Percentiles rank a stretch among this genome's conserved stretches.
These are phyloP conservation scores for Sarcomyxa edulis DNA, from an alignment of 768 basidiomycete species.

Conservation along the genomic window DNA sequence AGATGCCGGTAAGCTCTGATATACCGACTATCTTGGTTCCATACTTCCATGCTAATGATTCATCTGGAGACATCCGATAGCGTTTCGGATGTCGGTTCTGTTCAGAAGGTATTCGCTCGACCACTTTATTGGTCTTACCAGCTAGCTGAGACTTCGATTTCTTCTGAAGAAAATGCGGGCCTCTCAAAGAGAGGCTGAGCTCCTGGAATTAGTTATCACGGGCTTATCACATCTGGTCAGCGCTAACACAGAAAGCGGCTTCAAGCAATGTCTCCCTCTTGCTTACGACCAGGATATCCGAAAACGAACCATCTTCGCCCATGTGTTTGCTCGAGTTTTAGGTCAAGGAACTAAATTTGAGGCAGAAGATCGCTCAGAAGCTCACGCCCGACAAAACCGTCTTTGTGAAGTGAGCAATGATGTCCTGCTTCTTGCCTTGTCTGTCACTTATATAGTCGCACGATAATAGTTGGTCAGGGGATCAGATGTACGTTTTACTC, in stretches of 20 bases:
- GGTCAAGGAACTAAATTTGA: conserved; percentile 77
- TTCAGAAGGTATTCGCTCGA: conserved; percentile 36
- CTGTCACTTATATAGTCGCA: neutral
- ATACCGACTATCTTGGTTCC: neutral
- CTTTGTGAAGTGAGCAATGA: conserved; percentile 49
- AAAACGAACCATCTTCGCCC: conserved; percentile 76
- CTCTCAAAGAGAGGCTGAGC: conserved; percentile 50
- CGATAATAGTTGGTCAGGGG: conserved; percentile 59
- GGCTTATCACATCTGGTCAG: conserved; percentile 78
- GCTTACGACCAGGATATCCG: conserved; percentile 69
- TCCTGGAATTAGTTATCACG: conserved; percentile 73
- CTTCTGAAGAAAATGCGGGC: conserved; percentile 31
- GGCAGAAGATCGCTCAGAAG: conserved; percentile 44
- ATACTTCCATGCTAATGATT: conserved; percentile 2
- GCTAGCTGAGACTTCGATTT: neutral
- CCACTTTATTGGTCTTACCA: too few species aligned
- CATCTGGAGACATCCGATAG: conserved; percentile 39
- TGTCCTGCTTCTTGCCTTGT: neutral
- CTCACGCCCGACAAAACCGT: conserved; percentile 43
- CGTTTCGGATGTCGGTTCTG: conserved; percentile 41
- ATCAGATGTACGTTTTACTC: conserved; percentile 51
- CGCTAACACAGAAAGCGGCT: conserved; percentile 82
- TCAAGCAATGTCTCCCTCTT: conserved; percentile 80
- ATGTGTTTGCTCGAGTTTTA: conserved; percentile 78
- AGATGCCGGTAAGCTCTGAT: conserved; percentile 30